Evolutionary conservation across 1,284 basidiomycete genomes (phyloP), one percentile per base, ranked within the genome.

Genomic region (Rhizopogon hawkerae): DNA sequence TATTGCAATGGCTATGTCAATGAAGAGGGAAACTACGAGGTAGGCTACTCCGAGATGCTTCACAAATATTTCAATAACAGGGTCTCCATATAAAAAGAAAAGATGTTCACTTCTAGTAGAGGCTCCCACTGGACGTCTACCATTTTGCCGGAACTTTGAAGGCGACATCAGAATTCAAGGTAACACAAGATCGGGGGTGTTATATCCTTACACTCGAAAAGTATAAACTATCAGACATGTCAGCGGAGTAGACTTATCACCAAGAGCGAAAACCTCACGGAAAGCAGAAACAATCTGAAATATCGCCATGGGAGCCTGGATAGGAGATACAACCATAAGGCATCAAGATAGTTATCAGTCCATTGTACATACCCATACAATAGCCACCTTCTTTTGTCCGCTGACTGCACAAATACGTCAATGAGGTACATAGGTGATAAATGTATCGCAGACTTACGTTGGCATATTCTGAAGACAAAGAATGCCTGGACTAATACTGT

Each of bases 401-500:
- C 43, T 36, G 26, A 49, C 48, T 49, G 35, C 16, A 13, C 5
- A 29, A 14, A 46, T 10, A 26, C 14, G 41, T 38, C 11, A 9
- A 37, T 2, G 7, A 11, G 14, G 31, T 2, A 23, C 11, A 37
- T 18, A 16, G 18, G 46, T 1, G 13, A 21, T 38, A 21, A 23
- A 23, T 23, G 21, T 23, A 5, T 23, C 9, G 16, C 5, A 8
- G 16, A 23, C 35, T 43, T 18, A 37, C 35, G 16, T 5, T 26
- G 43, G 46, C 35, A 14, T 46, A 35, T 35, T 49, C 48, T 31
- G 18, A 35, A n/a, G 11, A 49, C 35, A 33, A 49, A 49, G 10
- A 46, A 46, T 8, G 43, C 43, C 26, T 49, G 48, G 14, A 46
- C 43, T 23, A 31, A 29, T 34, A 29, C 26, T n/a, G 24, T 44